Base-by-base conservation (phyloP, 441 rosid genomes). In the Hypseocharis bilobata region DNA sequence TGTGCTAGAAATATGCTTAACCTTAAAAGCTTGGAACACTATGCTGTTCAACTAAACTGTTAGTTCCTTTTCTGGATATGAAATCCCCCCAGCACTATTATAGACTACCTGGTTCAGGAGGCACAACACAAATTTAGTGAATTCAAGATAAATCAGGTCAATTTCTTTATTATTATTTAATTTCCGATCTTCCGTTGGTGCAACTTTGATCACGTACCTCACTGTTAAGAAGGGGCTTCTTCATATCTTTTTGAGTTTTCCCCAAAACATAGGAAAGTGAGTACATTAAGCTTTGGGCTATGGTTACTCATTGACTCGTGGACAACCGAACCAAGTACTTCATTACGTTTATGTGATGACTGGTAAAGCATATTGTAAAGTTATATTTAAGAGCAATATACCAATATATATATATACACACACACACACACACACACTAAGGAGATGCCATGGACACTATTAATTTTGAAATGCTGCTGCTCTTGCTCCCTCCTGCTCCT, bases 1-100 rank as follows among this genome's bases (percentile, higher is more conserved):
- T 87, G 80, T 60, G 92, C 89, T 71, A 77, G 78, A 68, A 54
- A 66, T 62, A 83, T 91, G n/a, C n/a, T n/a, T n/a, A n/a, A n/a
- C n/a, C n/a, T n/a, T n/a, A n/a, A n/a, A n/a, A n/a, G n/a, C n/a
- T n/a, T n/a, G n/a, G n/a, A n/a, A n/a, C n/a, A n/a, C n/a, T n/a
- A n/a, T n/a, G n/a, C n/a, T n/a, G n/a, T n/a, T n/a, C n/a, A n/a
- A n/a, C n/a, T n/a, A n/a, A n/a, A n/a, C n/a, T n/a, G n/a, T n/a
- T n/a, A n/a, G n/a, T 25, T 54, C 13, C 29, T 54, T 54, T 22
- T 54, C 58, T 16, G 11, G 58, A 54, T 54, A 54, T 54, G 58
- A 8, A 54, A 3, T 10, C 40, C 42, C 23, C 58, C 58, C 58
- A 22, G 28, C 26, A 52, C 14, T 54, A 25, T 26, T 16, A 25